Evolutionary conservation across 2,329 filamentous ascomycete genomes (phyloP), one percentile per base, ranked within the genome.

Genomic region (Ceratocystis papillata): DNA sequence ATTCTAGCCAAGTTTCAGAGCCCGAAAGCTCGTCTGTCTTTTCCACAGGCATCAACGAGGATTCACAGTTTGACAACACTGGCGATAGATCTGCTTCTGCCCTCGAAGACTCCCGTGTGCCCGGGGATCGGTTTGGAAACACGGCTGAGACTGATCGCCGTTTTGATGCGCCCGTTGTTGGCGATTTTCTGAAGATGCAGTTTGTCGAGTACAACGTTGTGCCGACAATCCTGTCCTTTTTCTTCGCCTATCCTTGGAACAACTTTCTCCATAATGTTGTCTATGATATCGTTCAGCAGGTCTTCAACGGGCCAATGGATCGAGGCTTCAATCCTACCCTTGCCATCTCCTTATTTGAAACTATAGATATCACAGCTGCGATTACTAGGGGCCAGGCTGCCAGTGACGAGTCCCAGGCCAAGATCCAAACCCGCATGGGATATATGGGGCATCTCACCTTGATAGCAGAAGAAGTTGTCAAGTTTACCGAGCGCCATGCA

Each of bases 221-320:
- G 64, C 94, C 94, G 33, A 96, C 91, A 1, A 97, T 99, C 72
- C 77, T 99, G 90, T 89, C 91, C 67, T 97, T 97, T 79, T 99
- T 99, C 78, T 99, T 99, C 79, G 86, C 88, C 68, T 99, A 97
- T 73, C 93, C 94, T 0, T 99, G 94, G 94, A 99, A 99, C 76
- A 99, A 99, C 75, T 99, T 99, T 73, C 82, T 99, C 57, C 94
- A 99, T 77, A 99, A 99, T 73, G 94, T 99, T 55, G 94, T 99
- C 61, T 99, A 99, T 74, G 94, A 99, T 75, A 92, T 99, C 72
- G 90, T 99, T 55, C 94, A 99, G 75, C 94, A 99, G 78, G 94
- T 99, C 0, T 97, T 99, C 76, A 99, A 99, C 73, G 94, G 94
- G 7, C 91, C 91, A 0, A 96, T 99, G 89, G 93, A 97, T 71